A percentile compares a stretch with the other conserved stretches of the same genome.
These are phyloP conservation scores for Colletotrichum noveboracense DNA, from an alignment of 2,329 filamentous ascomycete species.

Conservation along the genomic window DNA sequence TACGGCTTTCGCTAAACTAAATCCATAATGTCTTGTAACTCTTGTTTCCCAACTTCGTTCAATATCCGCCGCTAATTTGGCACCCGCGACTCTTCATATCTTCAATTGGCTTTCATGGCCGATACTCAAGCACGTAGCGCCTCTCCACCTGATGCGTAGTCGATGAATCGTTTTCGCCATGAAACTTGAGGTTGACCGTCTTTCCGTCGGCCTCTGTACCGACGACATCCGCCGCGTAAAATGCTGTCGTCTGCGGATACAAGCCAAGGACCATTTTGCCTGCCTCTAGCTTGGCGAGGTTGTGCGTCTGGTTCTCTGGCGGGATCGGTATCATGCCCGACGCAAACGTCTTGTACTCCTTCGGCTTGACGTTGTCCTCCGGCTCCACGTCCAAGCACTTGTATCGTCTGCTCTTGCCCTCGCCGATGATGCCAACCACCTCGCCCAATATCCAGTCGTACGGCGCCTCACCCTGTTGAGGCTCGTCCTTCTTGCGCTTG, in stretches of 20 bases:
- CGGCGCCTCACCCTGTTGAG: conserved; percentile 48
- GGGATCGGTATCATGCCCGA: conserved; percentile 81
- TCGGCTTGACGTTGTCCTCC: conserved; percentile 70
- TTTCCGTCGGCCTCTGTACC: conserved; percentile 63
- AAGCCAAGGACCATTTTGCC: conserved; percentile 78
- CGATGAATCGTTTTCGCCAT: conserved; percentile 77
- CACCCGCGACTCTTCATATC: background rate
- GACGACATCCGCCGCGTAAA: conserved; percentile 84
- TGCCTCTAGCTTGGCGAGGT: conserved; percentile 64
- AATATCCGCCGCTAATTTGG: background rate
- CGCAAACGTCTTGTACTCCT: conserved; percentile 74
- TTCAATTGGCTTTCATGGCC: conserved; percentile 43
- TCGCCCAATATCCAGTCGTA: conserved; percentile 78
- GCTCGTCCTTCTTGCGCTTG: conserved; percentile 58
- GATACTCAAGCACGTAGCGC: conserved; percentile 78
- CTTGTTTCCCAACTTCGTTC: background rate
- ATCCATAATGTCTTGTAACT: background rate
- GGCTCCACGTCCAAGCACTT: conserved; percentile 82
- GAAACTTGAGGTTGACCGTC: conserved; percentile 72
- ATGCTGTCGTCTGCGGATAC: conserved; percentile 85
- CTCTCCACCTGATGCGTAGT: conserved; percentile 78
- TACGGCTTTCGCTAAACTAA: background rate
- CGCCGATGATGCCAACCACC: conserved; percentile 76
- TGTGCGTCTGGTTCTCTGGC: conserved; percentile 51
- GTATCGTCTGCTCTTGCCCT: conserved; percentile 79